Base-by-base conservation (phyloP, 2,329 filamentous ascomycete genomes). In the Ophiocordyceps camponoti-leonardi region DNA sequence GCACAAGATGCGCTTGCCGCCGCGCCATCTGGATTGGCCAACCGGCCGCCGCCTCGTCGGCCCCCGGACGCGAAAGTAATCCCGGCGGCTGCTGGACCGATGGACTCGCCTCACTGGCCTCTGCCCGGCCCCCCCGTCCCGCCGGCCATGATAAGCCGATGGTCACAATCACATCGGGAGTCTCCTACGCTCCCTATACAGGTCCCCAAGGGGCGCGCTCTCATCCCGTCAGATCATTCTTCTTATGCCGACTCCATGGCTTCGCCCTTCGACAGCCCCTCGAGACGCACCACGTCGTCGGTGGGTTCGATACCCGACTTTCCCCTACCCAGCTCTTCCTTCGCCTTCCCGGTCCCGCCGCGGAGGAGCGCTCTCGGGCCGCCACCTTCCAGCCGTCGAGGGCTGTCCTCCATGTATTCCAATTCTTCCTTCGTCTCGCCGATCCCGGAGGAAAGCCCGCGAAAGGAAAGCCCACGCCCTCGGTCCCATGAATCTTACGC, bases 401-500 rank as follows among this genome's bases (percentile, higher is more conserved):
- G 76, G 1, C 71, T 69, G 26, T 80, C 77, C 0, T 78, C 77
- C 0, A 80, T 79, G 49, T 80, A 82, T 53, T 82, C 80, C 3
- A 74, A 71, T 50, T 63, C 68, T 13, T 83, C 81, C 0, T 81
- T 72, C 48, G 81, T 87, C 23, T 83, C 83, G 0, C 82, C 83
- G 0, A 87, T 88, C 45, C 80, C 79, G 0, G 83, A 87, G 58
- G 83, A 87, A 56, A 75, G 71, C 50, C 69, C 74, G 0, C 67
- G 71, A 22, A 37, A 87, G 58, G 83, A 87, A 56, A 75, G 71
- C 50, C 69, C 74, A 0, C 67, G 71, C 22, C 65, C 70, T 4
- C 65, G 69, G 45, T 77, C 77, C 1, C 73, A 77, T 55, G 68
- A 69, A 26, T 86, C 83, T 0, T 81, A 76, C 54, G 82, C 77